Evolutionary conservation across 371 early-diverging fungal genomes (phyloP), one percentile per base, ranked within the genome.

Genomic region (Lichtheimia ramosa): DNA sequence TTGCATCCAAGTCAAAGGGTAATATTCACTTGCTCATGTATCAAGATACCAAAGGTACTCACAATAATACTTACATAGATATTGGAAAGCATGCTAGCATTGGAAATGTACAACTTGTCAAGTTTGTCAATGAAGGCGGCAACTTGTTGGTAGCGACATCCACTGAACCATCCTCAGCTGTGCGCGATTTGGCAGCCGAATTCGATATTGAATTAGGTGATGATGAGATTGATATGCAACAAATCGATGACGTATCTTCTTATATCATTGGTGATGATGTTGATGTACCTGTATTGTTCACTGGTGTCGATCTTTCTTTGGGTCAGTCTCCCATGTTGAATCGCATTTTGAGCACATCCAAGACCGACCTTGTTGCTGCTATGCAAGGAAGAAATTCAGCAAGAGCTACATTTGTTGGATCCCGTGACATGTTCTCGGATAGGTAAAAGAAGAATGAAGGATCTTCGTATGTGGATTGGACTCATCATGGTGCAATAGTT

Each of bases 111-210:
- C 59, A 81, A 40, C 73, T 98, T 14, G 74, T 94, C 52, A 84
- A 93, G 48, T 98, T 92, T 72, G 87, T 96, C 28, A 88, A 94
- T 51, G 77, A 83, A 24, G 97, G 97, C 39, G 98, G 97, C n/a
- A 97, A 96, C 69, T 70, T 96, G 42, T 59, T 98, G 8, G 62
- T 94, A 16, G 92, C 90, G 2, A 84, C 83, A 2, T 79, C 83
- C 7, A 60, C 83, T 42, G 79, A 83, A 48, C 64, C 90, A 16
- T 83, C 87, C n/a, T 88, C 85, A 40, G 70, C 82, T 10, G 61
- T 91, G n/a, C 87, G 91, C 14, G 91, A 92, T 52, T 72, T 98
- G 39, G 90, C 89, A 14, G 71, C 83, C 63, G 96, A 97, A 69
- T 93, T 96, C 64, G 92, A 92, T 53, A 85, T 93, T 25, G 90